Evolutionary conservation across 2,329 filamentous ascomycete species (phyloP).

Genomic region (Herpomyces periplanetae): DNA sequence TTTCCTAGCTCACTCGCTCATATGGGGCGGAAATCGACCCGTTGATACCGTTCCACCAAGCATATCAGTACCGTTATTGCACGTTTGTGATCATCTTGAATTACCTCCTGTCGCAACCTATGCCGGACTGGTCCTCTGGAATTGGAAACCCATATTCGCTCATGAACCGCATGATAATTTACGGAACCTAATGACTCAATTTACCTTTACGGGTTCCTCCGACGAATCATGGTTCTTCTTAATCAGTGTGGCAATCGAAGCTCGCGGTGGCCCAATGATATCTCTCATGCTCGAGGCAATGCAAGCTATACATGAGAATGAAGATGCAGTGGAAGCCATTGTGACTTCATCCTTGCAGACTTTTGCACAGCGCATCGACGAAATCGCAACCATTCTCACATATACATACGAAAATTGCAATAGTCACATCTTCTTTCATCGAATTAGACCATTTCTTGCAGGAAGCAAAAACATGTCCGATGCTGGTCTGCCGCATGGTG

Average conservation of each 20-base stretch:
- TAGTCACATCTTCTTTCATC: constrained; percentile 70
- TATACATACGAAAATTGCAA: constrained; percentile 89
- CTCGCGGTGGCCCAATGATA: constrained; percentile 48
- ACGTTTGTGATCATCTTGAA: constrained; percentile 36
- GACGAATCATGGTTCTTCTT: constrained; percentile 98
- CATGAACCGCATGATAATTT: constrained; percentile 44
- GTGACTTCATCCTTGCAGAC: constrained; percentile 36
- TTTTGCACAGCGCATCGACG: constrained; percentile 59
- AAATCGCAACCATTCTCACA: constrained; percentile 33
- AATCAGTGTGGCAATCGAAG: constrained; percentile 76
- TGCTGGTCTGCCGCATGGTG: constrained; percentile 49
- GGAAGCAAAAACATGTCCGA: constrained; percentile 94
- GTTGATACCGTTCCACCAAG: constrained; percentile 32
- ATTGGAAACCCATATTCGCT: constrained; percentile 64
- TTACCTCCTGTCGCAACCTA: constrained; percentile 78
- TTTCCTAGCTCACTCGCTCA: constrained; percentile 47
- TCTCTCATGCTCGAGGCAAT: constrained; percentile 66
- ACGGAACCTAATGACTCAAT: constrained; percentile 51
- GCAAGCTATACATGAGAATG: constrained; percentile 26
- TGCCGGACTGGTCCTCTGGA: constrained; percentile 69
- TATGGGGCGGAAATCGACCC: constrained; percentile 47
- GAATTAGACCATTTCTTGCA: constrained; percentile 75
- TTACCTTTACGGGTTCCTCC: constrained; percentile 65
- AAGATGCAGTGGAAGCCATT: constrained; percentile 21
- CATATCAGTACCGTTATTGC: constrained; percentile 42